These are phyloP conservation scores for Neolentinus lepideus DNA, from an alignment of 1,284 basidiomycete genomes.

Conservation along the genomic window DNA sequence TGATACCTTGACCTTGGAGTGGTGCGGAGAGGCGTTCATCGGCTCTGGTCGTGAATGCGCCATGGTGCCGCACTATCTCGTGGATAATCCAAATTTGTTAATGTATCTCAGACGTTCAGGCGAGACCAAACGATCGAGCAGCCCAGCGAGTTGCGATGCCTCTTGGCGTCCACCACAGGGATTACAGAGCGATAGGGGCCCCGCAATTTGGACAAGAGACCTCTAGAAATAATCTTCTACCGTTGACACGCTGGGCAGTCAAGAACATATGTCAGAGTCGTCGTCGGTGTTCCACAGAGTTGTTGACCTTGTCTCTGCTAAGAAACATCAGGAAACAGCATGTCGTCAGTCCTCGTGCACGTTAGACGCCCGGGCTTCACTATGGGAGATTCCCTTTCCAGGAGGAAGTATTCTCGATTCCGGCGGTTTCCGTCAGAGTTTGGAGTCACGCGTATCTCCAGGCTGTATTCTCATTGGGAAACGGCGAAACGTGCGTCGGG, in stretches of 20 bases:
- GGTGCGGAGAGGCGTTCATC: conserved; percentile 70
- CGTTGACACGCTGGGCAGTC: background rate
- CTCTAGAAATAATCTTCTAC: background rate
- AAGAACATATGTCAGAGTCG: background rate
- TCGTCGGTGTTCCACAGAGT: background rate
- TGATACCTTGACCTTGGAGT: conserved; percentile 66
- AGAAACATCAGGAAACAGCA: background rate
- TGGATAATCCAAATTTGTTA: background rate
- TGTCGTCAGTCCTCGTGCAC: background rate
- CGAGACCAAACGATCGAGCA: background rate
- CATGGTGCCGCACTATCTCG: conserved; percentile 13
- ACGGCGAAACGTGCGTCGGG: too few relatives aligned
- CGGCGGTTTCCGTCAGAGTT: background rate
- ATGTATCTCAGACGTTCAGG: background rate
- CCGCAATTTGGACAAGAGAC: background rate
- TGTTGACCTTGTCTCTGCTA: background rate
- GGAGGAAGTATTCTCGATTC: background rate
- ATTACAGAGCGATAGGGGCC: too few relatives aligned
- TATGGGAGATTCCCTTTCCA: background rate
- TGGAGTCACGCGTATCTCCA: too few relatives aligned
- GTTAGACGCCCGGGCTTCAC: background rate
- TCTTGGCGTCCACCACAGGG: too few relatives aligned
- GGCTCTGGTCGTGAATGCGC: conserved; percentile 43
- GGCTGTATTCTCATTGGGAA: too few relatives aligned
- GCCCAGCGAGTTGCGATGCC: background rate